A percentile compares a stretch with the other conserved stretches of the same genome.
phyloP scores from a whole-genome alignment of 2,329 filamentous ascomycete genomes.

The Parascedosporium putredinis region DNA sequence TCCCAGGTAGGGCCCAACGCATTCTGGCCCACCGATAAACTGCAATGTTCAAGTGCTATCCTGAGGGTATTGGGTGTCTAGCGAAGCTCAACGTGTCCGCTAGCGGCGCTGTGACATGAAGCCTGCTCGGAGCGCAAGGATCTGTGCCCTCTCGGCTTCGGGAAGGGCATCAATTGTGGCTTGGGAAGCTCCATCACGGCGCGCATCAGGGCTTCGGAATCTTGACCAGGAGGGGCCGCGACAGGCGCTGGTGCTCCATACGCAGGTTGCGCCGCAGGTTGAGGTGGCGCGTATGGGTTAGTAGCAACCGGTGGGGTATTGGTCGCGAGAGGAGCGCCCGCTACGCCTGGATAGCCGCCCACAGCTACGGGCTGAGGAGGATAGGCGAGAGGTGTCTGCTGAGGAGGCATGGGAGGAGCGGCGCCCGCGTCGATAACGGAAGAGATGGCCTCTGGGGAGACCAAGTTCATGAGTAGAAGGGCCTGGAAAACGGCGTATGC shows the following conservation, averaged over 20 bases:
- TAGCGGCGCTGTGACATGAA: conserved; percentile 32
- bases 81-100: not conserved
- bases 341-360: conserved; percentile 22
- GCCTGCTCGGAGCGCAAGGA: conserved; percentile 63
- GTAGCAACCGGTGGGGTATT: conserved; percentile 37
- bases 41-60: no score
- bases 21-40: no score
- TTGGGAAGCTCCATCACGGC: conserved; percentile 75
- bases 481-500: conserved; percentile 93
- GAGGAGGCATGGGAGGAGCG: conserved; percentile 32
- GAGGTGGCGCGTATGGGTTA: conserved; percentile 35
- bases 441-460: conserved; percentile 73
- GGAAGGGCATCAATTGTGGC: conserved; percentile 70
- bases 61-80: no score
- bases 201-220: conserved; percentile 65
- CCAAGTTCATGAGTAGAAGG: conserved; percentile 81
- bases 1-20: no score
- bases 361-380: conserved; percentile 20
- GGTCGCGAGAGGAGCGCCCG: conserved; percentile 23
- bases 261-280: conserved; percentile 20
- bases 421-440: conserved; percentile 60
- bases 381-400: conserved; percentile 18
- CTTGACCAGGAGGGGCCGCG: conserved; percentile 31
- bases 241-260: conserved; percentile 27
- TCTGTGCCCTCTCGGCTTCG: conserved; percentile 65